phyloP scores from a whole-genome alignment of 768 basidiomycete genomes.

The Russula virescens region DNA sequence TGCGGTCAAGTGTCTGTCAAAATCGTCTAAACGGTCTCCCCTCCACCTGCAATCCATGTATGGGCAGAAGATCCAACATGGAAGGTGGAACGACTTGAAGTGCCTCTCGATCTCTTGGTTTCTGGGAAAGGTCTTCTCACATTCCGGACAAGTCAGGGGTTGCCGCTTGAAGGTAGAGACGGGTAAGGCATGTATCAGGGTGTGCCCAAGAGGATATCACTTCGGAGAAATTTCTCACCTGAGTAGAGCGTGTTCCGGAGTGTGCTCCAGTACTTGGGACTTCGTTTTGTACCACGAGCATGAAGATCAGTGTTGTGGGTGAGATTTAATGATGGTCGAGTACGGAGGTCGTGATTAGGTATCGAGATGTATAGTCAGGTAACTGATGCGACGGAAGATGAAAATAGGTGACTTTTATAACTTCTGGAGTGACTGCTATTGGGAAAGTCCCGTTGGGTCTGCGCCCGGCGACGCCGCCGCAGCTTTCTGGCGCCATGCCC shows the following conservation, averaged over 20 bases:
- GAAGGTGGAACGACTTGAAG: background rate
- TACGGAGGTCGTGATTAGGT: no score
- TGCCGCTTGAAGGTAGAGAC: background rate
- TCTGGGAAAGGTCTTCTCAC: background rate
- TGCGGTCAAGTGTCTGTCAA: background rate
- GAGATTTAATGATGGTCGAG: no score
- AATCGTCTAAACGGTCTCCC: background rate
- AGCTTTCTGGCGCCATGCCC: background rate
- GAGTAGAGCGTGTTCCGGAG: background rate
- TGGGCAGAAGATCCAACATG: background rate
- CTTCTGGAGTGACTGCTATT: no score
- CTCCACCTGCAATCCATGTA: background rate
- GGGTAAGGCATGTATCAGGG: background rate
- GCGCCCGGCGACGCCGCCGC: background rate
- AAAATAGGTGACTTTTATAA: no score
- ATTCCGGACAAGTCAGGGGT: background rate
- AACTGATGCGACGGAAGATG: no score
- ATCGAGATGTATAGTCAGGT: no score
- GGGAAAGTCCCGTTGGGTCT: background rate
- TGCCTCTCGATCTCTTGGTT: background rate
- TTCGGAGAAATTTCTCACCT: background rate
- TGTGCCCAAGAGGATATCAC: background rate
- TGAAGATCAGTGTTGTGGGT: background rate
- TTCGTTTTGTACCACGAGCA: background rate
- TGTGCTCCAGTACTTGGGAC: background rate